Conservation (phyloP, 257 asterid species). For the Solanum ahanhuiri region DNA sequence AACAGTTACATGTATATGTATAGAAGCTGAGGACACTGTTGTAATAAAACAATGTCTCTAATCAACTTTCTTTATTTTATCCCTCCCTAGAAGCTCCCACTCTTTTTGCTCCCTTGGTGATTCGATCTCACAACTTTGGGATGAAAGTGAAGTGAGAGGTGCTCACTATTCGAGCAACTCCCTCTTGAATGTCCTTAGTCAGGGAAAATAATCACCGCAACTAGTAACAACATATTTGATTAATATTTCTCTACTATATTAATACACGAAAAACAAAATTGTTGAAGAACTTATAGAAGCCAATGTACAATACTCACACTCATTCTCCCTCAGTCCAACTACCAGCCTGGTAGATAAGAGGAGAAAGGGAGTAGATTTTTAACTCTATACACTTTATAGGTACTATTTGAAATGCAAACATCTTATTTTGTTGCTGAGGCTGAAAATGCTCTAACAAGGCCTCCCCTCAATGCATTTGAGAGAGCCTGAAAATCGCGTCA, state of each 20-base stretch:
- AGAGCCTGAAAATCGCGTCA: constrained; percentile 43
- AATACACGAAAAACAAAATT: not conserved
- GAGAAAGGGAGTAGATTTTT: not conserved
- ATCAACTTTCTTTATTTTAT: not conserved
- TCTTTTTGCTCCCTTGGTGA: not conserved
- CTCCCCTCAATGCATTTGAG: constrained; percentile 22
- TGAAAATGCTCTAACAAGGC: constrained; percentile 16
- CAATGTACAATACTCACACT: not conserved
- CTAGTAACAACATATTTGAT: not conserved
- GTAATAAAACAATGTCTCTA: not conserved
- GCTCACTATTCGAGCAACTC: not conserved
- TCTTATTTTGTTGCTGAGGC: not conserved
- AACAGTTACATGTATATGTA: not conserved
- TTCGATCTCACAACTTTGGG: not conserved
- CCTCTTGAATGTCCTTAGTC: not conserved
- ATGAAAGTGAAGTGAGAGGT: not conserved
- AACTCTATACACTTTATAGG: not conserved
- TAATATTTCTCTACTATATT: not conserved
- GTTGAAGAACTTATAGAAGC: not conserved
- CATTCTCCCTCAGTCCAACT: not conserved
- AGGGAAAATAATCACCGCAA: not conserved
- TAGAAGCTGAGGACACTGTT: not conserved
- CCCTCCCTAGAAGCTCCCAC: not conserved
- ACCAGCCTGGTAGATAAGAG: not conserved
- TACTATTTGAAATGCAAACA: not conserved